Base-by-base conservation (phyloP, 2,329 filamentous ascomycete species). In the Zasmidium citrigriseum region DNA sequence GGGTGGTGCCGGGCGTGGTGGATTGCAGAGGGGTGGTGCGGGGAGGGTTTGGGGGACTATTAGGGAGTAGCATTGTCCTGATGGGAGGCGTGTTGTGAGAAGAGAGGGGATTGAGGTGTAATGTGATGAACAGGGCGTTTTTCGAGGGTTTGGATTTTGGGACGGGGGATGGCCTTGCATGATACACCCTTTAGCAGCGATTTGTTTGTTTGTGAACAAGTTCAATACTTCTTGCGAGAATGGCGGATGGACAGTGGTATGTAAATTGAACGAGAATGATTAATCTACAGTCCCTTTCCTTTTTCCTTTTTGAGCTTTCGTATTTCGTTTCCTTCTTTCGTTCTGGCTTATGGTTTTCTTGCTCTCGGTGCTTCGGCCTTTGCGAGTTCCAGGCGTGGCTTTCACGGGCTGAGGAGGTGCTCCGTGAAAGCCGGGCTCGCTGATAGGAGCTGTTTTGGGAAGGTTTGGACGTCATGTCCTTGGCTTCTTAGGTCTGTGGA, bases 11-110 rank as follows among this genome's bases (percentile, higher is more conserved):
- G 51, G 55, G 7, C 57, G 60, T 14, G 57, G 57, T 9, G 54
- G 55, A 9, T 38, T 50, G 7, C 51, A 57, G 22, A 57, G 55
- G 24, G 58, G 59, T 44, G 61, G 53, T 1, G 41, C 34, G 16
- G 54, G 54, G 7, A n/a, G 52, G 1, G 38, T 61, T 22, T 65
- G 61, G 61, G 63, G 63, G 7, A 65, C 63, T 25, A 65, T 65
- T 49, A 52, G 62, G 27, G 61, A 65, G 34, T 65, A 57, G 47
- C 44, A 53, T 46, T 4, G 9, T 4, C 12, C 20, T 53, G n/a
- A 45, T 47, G 24, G 56, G 46, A 3, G 51, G 14, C 49, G 38
- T 1, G 25, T 20, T 27, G 14, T 45, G 41, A 12, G n/a, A 27
- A 10, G 46, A 44, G 27, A 20, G 16, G 54, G 45, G 45, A 45